Evolutionary conservation across 2,329 filamentous ascomycete species (phyloP), one percentile per base, ranked within the genome.

Genomic region (Raffaelea albimanens): DNA sequence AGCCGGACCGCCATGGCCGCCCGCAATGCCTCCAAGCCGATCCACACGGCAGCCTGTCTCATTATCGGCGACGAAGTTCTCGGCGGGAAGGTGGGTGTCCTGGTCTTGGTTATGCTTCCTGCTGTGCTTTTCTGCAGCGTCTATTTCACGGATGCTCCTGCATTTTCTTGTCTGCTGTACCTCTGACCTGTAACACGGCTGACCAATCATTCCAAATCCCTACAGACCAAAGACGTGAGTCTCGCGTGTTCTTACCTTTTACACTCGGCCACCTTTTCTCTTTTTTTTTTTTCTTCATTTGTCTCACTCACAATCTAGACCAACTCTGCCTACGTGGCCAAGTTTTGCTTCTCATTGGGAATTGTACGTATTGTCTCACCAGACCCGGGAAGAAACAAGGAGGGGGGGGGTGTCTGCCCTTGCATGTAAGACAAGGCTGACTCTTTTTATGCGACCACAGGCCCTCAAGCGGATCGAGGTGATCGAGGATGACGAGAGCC

Each of bases 41-140:
- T 97, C 56, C 82, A 88, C 61, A 96, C 90, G 42, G 93, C 91
- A 11, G 91, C 85, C 48, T 95, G 88, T 64, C 68, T 97, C 54
- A 89, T 98, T 51, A 97, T 98, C 58, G 91, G 91, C n/a, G 91
- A 97, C 67, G 91, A 96, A 65, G 89, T 97, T 5, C 73, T 97
- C 4, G 90, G 89, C 20, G 91, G 93, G 58, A 97, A 97, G 83
- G 90, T 88, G 63, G 54, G 70, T 41, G 3, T 5, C 16, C 13
- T 16, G 36, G 29, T 14, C 5, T 21, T 42, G n/a, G n/a, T 41
- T 29, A 19, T 18, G 21, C 9, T 16, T 19, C n/a, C 34, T 38
- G 5, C 18, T 38, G 14, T 38, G 34, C 18, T 38, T 16, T 34
- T 34, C 31, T 34, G 10, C 31, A 34, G 9, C 31, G 9, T 16